These are phyloP conservation scores for Pezicula neosporulosa DNA, from an alignment of 2,329 filamentous ascomycete species.

Conservation along the genomic window DNA sequence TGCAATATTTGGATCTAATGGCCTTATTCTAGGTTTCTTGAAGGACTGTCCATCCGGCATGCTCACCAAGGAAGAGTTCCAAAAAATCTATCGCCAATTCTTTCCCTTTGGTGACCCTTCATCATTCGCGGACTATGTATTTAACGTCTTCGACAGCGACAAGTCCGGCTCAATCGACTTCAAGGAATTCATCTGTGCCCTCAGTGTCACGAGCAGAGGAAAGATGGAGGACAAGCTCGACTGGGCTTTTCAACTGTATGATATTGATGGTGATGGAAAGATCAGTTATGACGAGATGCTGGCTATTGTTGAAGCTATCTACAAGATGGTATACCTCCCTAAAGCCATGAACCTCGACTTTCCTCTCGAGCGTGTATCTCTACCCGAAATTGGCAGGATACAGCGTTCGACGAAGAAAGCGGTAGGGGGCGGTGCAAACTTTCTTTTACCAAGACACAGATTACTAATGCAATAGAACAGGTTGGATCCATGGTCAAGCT, in stretches of 20 bases:
- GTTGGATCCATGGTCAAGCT: conserved; percentile 99
- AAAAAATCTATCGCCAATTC: conserved; percentile 99
- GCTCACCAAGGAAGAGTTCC: conserved; percentile 97
- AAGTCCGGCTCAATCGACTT: conserved; percentile 98
- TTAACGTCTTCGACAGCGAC: conserved; percentile 98
- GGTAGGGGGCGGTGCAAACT: neutral
- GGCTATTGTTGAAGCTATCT: conserved; percentile 97
- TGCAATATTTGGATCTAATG: conserved; percentile 6
- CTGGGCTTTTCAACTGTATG: conserved; percentile 99
- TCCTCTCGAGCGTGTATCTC: neutral
- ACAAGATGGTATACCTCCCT: conserved; percentile 80
- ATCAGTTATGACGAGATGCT: conserved; percentile 99
- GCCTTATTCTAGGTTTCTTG: conserved; percentile 68
- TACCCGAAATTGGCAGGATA: neutral
- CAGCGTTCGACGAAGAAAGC: no score
- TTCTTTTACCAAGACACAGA: neutral
- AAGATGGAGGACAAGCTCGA: conserved; percentile 99
- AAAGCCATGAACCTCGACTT: neutral
- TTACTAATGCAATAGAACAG: conserved; percentile 41
- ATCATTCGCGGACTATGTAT: conserved; percentile 97
- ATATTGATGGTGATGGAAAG: conserved; percentile 98
- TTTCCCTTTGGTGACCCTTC: conserved; percentile 98
- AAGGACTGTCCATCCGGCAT: conserved; percentile 98
- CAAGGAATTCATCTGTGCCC: conserved; percentile 98
- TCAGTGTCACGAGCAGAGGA: conserved; percentile 93